Evolutionary conservation across 805 yeast species (phyloP), one percentile per base, ranked within the genome.

Genomic region (Candida nonsorbophila): DNA sequence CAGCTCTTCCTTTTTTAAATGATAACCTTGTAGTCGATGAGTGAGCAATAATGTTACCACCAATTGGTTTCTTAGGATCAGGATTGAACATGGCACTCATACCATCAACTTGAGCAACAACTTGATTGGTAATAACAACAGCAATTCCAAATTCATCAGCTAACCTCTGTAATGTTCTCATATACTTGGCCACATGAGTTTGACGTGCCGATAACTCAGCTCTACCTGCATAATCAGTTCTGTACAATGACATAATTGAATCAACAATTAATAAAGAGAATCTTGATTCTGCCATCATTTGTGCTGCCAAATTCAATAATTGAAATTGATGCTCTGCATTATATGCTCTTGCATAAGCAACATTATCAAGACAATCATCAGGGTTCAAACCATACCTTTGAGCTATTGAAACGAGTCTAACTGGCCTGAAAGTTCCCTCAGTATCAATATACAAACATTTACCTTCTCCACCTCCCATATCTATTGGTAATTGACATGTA

Each of bases 91-190:
- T 62, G 16, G 75, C 69, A 23, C 77, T 77, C 48, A 94, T 94
- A 1, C 90, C 92, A 50, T 92, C 98, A 12, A 92, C 98, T 57
- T 88, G 97, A 4, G 97, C 97, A 5, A 86, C 96, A 14, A 92
- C 98, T 58, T 92, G 98, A 59, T 92, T 92, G 23, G 70, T 64
- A 25, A 92, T 86, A 5, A 92, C 87, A 7, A 90, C 95, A 0
- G 97, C 98, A 33, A 92, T 86, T 25, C 98, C 98, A 58, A 84
- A 92, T 62, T 90, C 97, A 57, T 92, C 98, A 0, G 97, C 97
- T 31, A 92, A 69, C 45, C 95, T 66, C 56, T 92, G 97, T 37
- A 92, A 70, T 12, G 84, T 79, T 45, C 97, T 72, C 88, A 92
- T 79, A 49, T 82, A 87, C 56, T 80, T 82, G 17, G 97, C 97